Conservation (phyloP, 495 filamentous ascomycete genomes). For the Talaromyces trachyspermus region DNA sequence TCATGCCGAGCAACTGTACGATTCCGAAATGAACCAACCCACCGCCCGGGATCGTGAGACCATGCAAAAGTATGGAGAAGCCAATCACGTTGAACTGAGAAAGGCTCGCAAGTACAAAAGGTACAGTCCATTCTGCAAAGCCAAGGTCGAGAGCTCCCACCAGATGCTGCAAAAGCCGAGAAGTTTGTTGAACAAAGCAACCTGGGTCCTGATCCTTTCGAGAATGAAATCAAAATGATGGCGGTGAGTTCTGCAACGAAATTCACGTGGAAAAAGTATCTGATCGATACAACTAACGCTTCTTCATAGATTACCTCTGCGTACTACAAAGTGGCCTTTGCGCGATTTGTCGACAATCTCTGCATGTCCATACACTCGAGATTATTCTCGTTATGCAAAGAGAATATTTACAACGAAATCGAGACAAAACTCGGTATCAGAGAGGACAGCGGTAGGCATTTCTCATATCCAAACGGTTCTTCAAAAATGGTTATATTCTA, state of each 20-base stretch:
- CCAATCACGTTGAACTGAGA: not conserved
- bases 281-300: slow-evolving; percentile 1
- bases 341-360: slow-evolving; percentile 41
- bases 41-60: not conserved
- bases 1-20: slow-evolving; percentile 17
- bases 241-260: slow-evolving; percentile 28
- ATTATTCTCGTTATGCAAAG: slow-evolving; percentile 36
- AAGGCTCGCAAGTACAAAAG: not conserved
- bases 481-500: too few relatives aligned
- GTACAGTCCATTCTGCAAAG: not conserved
- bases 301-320: slow-evolving; percentile 30
- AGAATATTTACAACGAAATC: slow-evolving; percentile 28
- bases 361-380: slow-evolving; percentile 39
- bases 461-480: too few relatives aligned
- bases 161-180: not conserved
- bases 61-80: not conserved
- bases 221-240: slow-evolving; percentile 43
- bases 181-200: slow-evolving; percentile 18
- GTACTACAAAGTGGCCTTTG: slow-evolving; percentile 48
- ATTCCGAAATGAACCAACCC: slow-evolving; percentile 15
- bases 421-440: slow-evolving; percentile 24
- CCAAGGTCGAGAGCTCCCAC: not conserved
- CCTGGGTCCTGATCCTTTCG: slow-evolving; percentile 36
- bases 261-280: not conserved
- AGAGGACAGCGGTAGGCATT: slow-evolving; percentile 30